Conservation (phyloP, 2,329 filamentous ascomycete species). For the Diaporthe ilicicola region DNA sequence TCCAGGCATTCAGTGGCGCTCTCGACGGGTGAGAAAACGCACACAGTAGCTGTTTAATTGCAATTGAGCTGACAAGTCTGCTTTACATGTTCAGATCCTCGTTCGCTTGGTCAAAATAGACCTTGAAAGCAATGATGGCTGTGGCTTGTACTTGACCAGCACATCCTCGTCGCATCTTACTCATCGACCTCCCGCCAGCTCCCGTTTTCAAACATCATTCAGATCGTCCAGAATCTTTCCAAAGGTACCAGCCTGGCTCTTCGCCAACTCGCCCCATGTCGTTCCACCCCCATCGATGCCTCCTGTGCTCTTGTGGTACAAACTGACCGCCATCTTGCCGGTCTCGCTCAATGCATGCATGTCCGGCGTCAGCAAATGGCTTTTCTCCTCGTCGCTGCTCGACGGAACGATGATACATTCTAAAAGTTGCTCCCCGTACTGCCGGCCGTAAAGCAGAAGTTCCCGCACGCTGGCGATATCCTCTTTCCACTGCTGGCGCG, state of each 20-base stretch:
- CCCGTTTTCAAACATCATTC: background rate
- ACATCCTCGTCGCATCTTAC: background rate
- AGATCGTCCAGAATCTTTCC: conserved; percentile 19
- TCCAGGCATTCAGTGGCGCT: background rate
- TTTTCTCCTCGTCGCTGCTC: conserved; percentile 2
- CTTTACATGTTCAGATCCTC: background rate
- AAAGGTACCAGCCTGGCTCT: conserved; percentile 19
- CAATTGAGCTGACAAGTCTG: background rate
- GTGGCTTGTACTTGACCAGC: conserved; percentile 7
- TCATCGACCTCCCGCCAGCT: background rate
- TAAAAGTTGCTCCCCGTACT: conserved; percentile 41
- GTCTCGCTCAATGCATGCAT: conserved; percentile 36
- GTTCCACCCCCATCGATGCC: conserved; percentile 33
- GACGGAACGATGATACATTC: conserved; percentile 36
- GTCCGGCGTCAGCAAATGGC: conserved; percentile 31
- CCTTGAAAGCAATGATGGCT: background rate
- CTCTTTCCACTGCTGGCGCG: conserved; percentile 42
- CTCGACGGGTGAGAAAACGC: background rate
- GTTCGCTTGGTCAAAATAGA: background rate
- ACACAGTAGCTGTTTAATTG: background rate
- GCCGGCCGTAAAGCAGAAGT: conserved; percentile 42
- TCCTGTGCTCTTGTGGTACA: conserved; percentile 43
- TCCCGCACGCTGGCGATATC: conserved; percentile 45
- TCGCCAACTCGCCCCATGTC: conserved; percentile 24
- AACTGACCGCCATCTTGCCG: conserved; percentile 39